Evolutionary conservation across 73 alveolate species (phyloP).

Genomic region (Paraurostyla sp.): DNA sequence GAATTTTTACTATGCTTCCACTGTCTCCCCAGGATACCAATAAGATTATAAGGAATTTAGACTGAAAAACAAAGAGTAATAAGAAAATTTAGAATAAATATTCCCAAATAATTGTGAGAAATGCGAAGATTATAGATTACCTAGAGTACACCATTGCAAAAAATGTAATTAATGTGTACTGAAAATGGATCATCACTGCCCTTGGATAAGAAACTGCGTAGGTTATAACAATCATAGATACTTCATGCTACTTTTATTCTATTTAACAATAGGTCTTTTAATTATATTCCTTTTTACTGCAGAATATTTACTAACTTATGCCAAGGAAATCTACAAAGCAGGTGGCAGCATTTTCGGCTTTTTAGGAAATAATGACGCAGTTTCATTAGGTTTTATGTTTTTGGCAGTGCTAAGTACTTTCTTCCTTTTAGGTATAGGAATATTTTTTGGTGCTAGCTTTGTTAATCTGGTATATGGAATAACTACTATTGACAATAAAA

Average conservation of each 20-base stretch:
- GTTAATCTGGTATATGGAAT: neutral
- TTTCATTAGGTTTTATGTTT: neutral
- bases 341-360: neutral
- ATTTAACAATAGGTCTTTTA: conserved; percentile 63
- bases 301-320: neutral
- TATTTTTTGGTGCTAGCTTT: neutral
- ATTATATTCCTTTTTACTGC: neutral
- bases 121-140: conserved; percentile 76
- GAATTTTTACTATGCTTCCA: neutral
- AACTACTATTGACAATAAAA: neutral
- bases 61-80: neutral
- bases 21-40: neutral
- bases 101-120: conserved; percentile 72
- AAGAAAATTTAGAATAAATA: neutral
- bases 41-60: neutral
- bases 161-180: conserved; percentile 76
- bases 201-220: conserved; percentile 97
- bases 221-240: conserved; percentile 91
- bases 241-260: conserved; percentile 83
- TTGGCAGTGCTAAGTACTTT: neutral
- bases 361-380: neutral
- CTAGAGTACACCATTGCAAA: conserved; percentile 86
- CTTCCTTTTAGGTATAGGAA: neutral
- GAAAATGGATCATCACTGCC: conserved; percentile 96
- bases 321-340: neutral